These are phyloP conservation scores for Tremellales sp. DNA, from an alignment of 1,284 basidiomycete species.

Conservation along the genomic window DNA sequence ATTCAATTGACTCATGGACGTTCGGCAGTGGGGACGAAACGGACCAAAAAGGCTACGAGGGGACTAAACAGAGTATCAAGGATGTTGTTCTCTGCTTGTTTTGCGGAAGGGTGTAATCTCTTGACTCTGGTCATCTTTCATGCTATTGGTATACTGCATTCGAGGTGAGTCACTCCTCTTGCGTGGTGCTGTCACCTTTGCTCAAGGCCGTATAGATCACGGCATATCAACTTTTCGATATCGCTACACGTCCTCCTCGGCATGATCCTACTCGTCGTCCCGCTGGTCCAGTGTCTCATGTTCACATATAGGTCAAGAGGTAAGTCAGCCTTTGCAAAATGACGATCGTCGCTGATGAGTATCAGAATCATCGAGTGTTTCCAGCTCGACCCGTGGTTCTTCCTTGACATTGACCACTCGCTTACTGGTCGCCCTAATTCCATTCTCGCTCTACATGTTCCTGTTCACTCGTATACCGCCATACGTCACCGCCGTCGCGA, in stretches of 20 bases:
- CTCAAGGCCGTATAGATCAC: conserved; percentile 20
- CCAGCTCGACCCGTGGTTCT: conserved; percentile 16
- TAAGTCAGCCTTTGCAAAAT: conserved; percentile 11
- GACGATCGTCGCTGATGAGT: not conserved
- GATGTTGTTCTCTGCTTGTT: conserved; percentile 43
- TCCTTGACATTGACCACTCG: conserved; percentile 29
- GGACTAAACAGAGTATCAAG: conserved; percentile 36
- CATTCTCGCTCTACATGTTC: conserved; percentile 45
- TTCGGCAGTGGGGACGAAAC: conserved; percentile 9
- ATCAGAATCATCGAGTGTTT: conserved; percentile 15
- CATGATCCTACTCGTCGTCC: conserved; percentile 42
- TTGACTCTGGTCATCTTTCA: conserved; percentile 45
- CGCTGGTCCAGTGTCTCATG: conserved; percentile 45
- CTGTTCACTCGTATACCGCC: conserved; percentile 47
- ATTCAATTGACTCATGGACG: conserved; percentile 29
- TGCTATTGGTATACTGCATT: conserved; percentile 36
- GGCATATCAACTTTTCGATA: conserved; percentile 45
- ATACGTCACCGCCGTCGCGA: conserved; percentile 34
- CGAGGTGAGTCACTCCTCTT: conserved; percentile 19
- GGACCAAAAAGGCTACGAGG: conserved; percentile 32
- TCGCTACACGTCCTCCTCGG: conserved; percentile 43
- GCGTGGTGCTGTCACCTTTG: not conserved
- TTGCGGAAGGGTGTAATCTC: conserved; percentile 46
- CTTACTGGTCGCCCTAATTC: conserved; percentile 41
- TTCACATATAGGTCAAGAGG: conserved; percentile 45